Base-by-base conservation (phyloP, 805 yeast species). In the Yamadazyma takamatsuzukensis region DNA sequence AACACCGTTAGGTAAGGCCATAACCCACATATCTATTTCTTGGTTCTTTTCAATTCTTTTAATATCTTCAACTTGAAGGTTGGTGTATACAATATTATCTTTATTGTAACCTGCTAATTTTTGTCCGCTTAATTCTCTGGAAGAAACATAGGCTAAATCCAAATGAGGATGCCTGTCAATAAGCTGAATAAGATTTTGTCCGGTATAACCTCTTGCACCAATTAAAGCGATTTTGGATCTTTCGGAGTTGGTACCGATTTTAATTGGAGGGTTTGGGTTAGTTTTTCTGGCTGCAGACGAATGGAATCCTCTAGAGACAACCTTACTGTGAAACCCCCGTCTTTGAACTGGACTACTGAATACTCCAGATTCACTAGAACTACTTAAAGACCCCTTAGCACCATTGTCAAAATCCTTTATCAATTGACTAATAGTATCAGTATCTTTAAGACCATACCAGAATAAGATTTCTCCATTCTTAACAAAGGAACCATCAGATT, bases 1-100 rank as follows among this genome's bases (percentile, higher is more conserved):
- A 23, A 93, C 96, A 30, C 96, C 97, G 57, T 93, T 93, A 43
- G 99, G 99, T 51, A 93, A 73, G 2, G 98, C 98, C 98, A 94
- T 93, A 17, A 94, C 95, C 98, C 99, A 93, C 32, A 89, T 82
- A 52, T 93, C 98, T 37, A 93, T 85, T 33, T 76, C 84, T 30
- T 79, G 76, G 29, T 77, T 67, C 43, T 78, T 72, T 61, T 90
- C 98, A 41, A 93, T 64, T 43, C 69, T 64, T 52, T 78, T 78
- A 44, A 93, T 82, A 48, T 93, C 97, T 51, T 87, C 96, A 27
- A 81, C 74, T 54, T 82, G 89, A 48, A 93, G 70, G 61, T 89
- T 93, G 41, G 85, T 85, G 63, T 93, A 93, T 33, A 74, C 71
- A 34, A 90, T 75, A 37, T 83, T 78, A 34, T 74, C 70, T 64